Evolutionary conservation across 2,329 filamentous ascomycete species (phyloP).

Genomic region (Scytalidium sp.): DNA sequence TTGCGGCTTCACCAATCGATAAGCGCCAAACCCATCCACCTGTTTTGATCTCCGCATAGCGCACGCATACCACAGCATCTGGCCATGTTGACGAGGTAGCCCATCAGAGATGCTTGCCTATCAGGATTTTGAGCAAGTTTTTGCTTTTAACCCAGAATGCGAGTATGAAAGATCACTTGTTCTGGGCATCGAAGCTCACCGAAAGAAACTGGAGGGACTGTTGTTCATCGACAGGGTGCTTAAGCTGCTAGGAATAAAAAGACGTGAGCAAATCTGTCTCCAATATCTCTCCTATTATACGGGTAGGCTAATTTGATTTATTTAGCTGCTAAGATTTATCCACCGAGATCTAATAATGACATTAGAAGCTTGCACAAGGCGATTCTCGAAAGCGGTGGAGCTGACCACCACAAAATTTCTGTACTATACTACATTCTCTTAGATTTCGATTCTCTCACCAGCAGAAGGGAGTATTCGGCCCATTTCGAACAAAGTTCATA

Average conservation of each 20-base stretch:
- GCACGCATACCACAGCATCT: too few relatives aligned
- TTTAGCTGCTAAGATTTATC: conserved; percentile 63
- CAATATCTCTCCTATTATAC: conserved; percentile 7
- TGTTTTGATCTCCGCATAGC: too few relatives aligned
- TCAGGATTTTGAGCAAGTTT: conserved; percentile 66
- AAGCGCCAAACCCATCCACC: too few relatives aligned
- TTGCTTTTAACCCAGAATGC: conserved; percentile 56
- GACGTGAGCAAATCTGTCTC: conserved; percentile 47
- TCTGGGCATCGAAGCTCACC: conserved; percentile 62
- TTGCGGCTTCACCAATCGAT: not conserved
- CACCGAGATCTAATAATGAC: conserved; percentile 66
- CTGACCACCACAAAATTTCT: conserved; percentile 76
- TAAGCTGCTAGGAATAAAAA: conserved; percentile 64
- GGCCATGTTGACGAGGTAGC: too few relatives aligned
- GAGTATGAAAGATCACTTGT: conserved; percentile 60
- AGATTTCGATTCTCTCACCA: conserved; percentile 55
- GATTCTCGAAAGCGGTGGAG: conserved; percentile 62
- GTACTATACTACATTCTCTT: conserved; percentile 81
- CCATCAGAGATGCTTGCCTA: conserved; percentile 70
- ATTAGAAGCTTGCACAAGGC: conserved; percentile 68
- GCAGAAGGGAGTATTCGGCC: conserved; percentile 43
- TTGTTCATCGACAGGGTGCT: conserved; percentile 83
- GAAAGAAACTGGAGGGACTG: conserved; percentile 67
- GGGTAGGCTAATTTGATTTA: not conserved
- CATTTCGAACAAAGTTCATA: conserved; percentile 60